Evolutionary conservation across 352 stramenopile genomes (phyloP).

Genomic region (Phytophthora uliginosa): DNA sequence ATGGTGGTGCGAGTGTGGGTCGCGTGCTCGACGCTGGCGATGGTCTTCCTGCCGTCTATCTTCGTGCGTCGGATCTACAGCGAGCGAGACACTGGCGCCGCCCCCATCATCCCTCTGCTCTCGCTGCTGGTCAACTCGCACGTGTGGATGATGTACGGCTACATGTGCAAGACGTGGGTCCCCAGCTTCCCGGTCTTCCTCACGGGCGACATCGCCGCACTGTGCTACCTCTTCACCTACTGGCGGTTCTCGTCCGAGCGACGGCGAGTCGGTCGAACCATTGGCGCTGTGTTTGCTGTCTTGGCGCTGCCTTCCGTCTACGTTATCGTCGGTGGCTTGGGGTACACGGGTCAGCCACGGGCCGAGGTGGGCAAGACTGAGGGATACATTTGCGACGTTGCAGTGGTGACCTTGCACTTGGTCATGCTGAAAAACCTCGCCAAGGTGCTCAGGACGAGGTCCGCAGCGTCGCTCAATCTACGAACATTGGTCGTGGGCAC

Average conservation of each 20-base stretch:
- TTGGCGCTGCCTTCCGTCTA: constrained; percentile 28
- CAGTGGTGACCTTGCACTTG: constrained; percentile 42
- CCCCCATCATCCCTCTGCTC: constrained; percentile 11
- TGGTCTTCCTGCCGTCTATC: constrained; percentile 22
- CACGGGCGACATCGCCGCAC: constrained; percentile 26
- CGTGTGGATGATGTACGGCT: constrained; percentile 24
- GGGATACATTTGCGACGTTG: constrained; percentile 35
- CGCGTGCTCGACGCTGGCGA: constrained; percentile 16
- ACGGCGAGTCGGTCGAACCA: constrained; percentile 1
- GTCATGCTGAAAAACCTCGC: constrained; percentile 46
- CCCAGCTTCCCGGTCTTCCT: constrained; percentile 37
- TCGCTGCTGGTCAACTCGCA: constrained; percentile 24
- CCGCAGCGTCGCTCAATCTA: constrained; percentile 44
- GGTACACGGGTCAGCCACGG: constrained; percentile 24
- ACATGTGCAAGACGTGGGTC: constrained; percentile 33
- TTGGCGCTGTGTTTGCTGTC: constrained; percentile 2
- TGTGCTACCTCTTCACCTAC: constrained; percentile 32
- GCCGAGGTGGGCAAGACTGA: constrained; percentile 21
- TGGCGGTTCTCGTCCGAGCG: constrained; percentile 21
- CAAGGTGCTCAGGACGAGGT: constrained; percentile 40
- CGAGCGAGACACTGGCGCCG: constrained; percentile 3
- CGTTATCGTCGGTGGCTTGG: constrained; percentile 21
- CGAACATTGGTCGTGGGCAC: constrained; percentile 43
- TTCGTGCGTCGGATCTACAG: constrained; percentile 24
- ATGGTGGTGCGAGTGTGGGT: constrained; percentile 21